These are phyloP conservation scores for Gaultheria prostrata DNA, from an alignment of 148 eudicot genomes.

Conservation along the genomic window DNA sequence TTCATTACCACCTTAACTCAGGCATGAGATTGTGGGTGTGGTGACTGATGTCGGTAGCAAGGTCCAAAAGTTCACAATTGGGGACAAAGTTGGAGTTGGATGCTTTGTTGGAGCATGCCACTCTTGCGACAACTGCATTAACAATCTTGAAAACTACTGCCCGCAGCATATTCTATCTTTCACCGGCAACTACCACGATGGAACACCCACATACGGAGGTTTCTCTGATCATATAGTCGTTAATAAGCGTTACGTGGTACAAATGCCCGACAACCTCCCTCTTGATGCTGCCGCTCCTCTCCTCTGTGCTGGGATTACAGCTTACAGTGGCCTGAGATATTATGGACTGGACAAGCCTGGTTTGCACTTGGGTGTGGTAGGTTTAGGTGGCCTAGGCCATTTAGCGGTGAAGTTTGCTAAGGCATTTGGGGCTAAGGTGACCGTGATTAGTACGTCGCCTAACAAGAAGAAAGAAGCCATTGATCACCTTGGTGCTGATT, in stretches of 20 bases:
- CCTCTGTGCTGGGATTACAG: slow-evolving; percentile 13
- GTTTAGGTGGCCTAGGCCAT: slow-evolving; percentile 14
- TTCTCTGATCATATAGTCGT: slow-evolving; percentile 31
- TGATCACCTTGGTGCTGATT: slow-evolving; percentile 13
- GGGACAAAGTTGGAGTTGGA: slow-evolving; percentile 33
- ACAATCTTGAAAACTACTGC: slow-evolving; percentile 31
- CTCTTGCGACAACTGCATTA: slow-evolving; percentile 22
- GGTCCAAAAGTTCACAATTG: slow-evolving; percentile 28
- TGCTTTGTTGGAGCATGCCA: slow-evolving; percentile 36
- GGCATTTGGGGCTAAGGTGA: slow-evolving; percentile 16
- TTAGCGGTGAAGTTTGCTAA: slow-evolving; percentile 8
- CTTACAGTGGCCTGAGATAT: neutral
- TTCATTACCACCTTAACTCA: slow-evolving; percentile 6
- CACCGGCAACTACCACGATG: slow-evolving; percentile 17
- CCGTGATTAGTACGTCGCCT: slow-evolving; percentile 13
- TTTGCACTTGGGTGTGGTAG: slow-evolving; percentile 16
- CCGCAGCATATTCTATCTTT: slow-evolving; percentile 14
- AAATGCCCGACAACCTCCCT: slow-evolving; percentile 27
- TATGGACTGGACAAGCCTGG: slow-evolving; percentile 14
- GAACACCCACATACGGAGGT: slow-evolving; percentile 30
- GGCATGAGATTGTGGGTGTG: slow-evolving; percentile 38
- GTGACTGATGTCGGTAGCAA: slow-evolving; percentile 32
- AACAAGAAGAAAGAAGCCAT: slow-evolving; percentile 11
- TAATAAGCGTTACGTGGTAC: slow-evolving; percentile 24
- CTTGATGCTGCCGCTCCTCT: slow-evolving; percentile 24